phyloP scores from a whole-genome alignment of 371 early-diverging fungal genomes.

The Syncephalastrum contaminatum region DNA sequence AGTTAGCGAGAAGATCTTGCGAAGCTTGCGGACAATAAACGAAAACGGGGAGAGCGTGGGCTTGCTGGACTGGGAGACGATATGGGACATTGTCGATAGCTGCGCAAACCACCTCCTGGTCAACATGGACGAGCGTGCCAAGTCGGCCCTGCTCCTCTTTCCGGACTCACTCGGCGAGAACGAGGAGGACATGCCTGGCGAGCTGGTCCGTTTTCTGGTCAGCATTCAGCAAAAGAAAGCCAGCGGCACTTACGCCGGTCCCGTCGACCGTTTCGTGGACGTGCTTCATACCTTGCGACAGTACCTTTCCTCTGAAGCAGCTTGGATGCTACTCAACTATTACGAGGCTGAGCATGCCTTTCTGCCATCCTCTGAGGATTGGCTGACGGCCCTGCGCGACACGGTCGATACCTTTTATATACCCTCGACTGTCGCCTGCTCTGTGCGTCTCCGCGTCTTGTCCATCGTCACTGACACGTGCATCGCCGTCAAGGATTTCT shows the following conservation, averaged over 20 bases:
- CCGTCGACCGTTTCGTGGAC: constrained; percentile 51
- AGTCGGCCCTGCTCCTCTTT: too few species aligned
- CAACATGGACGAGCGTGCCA: constrained; percentile 20
- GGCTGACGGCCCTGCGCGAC: constrained; percentile 57
- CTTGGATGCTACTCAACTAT: constrained; percentile 55
- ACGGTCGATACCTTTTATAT: constrained; percentile 59
- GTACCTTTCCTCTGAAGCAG: constrained; percentile 57
- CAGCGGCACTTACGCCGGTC: constrained; percentile 34
- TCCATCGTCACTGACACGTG: constrained; percentile 56
- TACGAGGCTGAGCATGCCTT: constrained; percentile 61
- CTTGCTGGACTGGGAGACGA: constrained; percentile 45
- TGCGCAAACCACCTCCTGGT: constrained; percentile 21
- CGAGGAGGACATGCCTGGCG: constrained; percentile 10
- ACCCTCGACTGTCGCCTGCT: constrained; percentile 28
- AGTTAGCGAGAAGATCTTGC: constrained; percentile 26
- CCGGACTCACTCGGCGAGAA: neutral
- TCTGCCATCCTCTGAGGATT: constrained; percentile 63
- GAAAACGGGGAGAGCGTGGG: constrained; percentile 14
- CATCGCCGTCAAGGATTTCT: constrained; percentile 58
- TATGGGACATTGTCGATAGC: constrained; percentile 45
- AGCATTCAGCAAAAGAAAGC: constrained; percentile 21
- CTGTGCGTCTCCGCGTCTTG: constrained; percentile 52
- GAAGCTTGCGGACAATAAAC: constrained; percentile 15
- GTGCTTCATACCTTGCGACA: constrained; percentile 58
- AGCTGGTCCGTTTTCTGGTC: constrained; percentile 30